Conservation (phyloP, 1,284 basidiomycete species). For the Testicularia cyperi region DNA sequence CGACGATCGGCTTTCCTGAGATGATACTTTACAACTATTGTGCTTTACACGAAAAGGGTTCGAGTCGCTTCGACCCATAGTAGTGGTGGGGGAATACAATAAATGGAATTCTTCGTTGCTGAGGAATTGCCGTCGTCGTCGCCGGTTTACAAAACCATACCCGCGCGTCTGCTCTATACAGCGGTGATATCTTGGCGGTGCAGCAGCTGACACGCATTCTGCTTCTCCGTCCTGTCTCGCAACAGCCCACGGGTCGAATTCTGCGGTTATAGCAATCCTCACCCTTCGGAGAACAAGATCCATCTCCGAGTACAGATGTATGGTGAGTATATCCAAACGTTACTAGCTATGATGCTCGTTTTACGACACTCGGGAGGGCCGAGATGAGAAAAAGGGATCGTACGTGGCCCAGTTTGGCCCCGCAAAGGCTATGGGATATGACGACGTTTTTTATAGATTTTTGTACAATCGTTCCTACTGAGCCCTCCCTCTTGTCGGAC, state of each 20-base stretch:
- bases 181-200: neutral
- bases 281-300: constrained; percentile 94
- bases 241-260: constrained; percentile 94
- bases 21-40: constrained; percentile 40
- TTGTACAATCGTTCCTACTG: constrained; percentile 61
- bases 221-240: neutral
- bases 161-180: no score
- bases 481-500: constrained; percentile 38
- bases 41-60: constrained; percentile 40
- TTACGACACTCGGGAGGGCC: constrained; percentile 23
- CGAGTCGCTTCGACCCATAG: constrained; percentile 35
- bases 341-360: neutral
- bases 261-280: constrained; percentile 93
- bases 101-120: constrained; percentile 61
- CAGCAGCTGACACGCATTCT: neutral
- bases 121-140: constrained; percentile 21
- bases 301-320: constrained; percentile 98
- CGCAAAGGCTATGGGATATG: constrained; percentile 38
- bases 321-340: constrained; percentile 67
- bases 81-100: constrained; percentile 53
- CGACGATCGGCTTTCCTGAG: constrained; percentile 11
- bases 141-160: no score
- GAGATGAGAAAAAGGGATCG: constrained; percentile 45
- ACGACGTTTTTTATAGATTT: constrained; percentile 42
- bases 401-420: constrained; percentile 29